These are phyloP conservation scores for Calycina herbarum DNA, from an alignment of 2,329 filamentous ascomycete genomes.

Conservation along the genomic window DNA sequence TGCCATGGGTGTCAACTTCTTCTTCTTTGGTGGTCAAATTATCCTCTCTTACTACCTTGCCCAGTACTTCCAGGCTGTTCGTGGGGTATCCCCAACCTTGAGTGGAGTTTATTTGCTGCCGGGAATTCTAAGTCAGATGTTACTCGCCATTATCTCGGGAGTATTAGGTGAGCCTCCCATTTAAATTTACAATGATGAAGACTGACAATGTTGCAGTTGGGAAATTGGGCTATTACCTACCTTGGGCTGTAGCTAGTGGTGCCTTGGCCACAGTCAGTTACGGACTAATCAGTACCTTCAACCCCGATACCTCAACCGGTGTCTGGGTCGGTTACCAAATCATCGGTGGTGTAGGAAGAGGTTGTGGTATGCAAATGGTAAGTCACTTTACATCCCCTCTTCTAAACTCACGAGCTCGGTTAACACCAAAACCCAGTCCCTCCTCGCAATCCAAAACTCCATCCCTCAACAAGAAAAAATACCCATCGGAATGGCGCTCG, in stretches of 20 bases:
- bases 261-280: conserved; percentile 34
- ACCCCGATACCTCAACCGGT: conserved; percentile 19
- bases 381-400: not conserved
- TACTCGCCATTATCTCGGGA: conserved; percentile 26
- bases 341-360: conserved; percentile 29
- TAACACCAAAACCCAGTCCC: conserved; percentile 17
- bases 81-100: conserved; percentile 37
- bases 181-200: conserved; percentile 2
- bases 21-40: conserved; percentile 22
- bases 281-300: conserved; percentile 39
- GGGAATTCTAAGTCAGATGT: conserved; percentile 38
- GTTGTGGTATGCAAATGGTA: conserved; percentile 31
- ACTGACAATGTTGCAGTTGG: conserved; percentile 16
- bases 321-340: conserved; percentile 34
- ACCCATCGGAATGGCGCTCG: conserved; percentile 37
- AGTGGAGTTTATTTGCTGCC: conserved; percentile 44
- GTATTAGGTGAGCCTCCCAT: conserved; percentile 18
- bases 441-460: conserved; percentile 39
- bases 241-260: conserved; percentile 35
- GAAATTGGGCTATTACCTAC: conserved; percentile 39
- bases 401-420: too few species aligned
- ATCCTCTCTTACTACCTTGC: conserved; percentile 46
- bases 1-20: conserved; percentile 21
- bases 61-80: conserved; percentile 51
- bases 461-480: conserved; percentile 28